These are phyloP conservation scores for Oryza glumipatula DNA, from an alignment of 176 grass and related monocot species.

Conservation along the genomic window DNA sequence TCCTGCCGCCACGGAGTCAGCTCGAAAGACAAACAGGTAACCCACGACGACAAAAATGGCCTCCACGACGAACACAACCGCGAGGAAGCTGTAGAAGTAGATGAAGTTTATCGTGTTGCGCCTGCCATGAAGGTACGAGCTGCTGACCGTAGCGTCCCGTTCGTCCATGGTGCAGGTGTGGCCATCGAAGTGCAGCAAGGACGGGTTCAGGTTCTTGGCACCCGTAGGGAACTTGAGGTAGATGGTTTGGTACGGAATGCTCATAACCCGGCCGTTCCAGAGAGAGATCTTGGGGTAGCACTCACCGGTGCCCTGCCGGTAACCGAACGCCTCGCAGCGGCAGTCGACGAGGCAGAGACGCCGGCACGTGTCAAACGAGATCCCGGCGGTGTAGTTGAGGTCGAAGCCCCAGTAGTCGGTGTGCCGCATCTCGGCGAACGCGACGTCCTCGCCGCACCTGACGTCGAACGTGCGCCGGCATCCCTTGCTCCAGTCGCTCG, in stretches of 20 bases:
- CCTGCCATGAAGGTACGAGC: slow-evolving; percentile 8
- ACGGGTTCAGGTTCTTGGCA: not conserved
- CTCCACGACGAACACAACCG: slow-evolving; percentile 57
- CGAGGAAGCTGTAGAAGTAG: slow-evolving; percentile 65
- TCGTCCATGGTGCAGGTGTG: slow-evolving; percentile 39
- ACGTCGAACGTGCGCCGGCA: slow-evolving; percentile 52
- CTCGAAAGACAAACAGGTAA: slow-evolving; percentile 56
- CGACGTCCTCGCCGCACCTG: slow-evolving; percentile 34
- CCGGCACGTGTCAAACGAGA: slow-evolving; percentile 44
- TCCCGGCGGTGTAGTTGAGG: slow-evolving; percentile 27
- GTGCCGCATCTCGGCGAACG: slow-evolving; percentile 31
- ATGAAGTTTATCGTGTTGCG: slow-evolving; percentile 37
- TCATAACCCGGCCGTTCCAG: slow-evolving; percentile 42
- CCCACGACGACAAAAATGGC: slow-evolving; percentile 51
- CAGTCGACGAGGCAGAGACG: slow-evolving; percentile 58
- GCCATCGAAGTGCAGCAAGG: not conserved
- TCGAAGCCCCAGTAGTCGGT: slow-evolving; percentile 67
- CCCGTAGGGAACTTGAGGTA: slow-evolving; percentile 49
- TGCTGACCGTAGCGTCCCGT: slow-evolving; percentile 42
- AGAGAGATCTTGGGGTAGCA: slow-evolving; percentile 71
- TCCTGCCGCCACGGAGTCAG: not conserved
- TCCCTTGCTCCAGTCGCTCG: slow-evolving; percentile 69
- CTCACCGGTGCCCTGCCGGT: slow-evolving; percentile 35
- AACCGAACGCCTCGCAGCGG: slow-evolving; percentile 67
- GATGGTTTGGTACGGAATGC: slow-evolving; percentile 26